These are phyloP conservation scores for Suhomyces choctaworum DNA, from an alignment of 1,139 yeast species.

Conservation along the genomic window DNA sequence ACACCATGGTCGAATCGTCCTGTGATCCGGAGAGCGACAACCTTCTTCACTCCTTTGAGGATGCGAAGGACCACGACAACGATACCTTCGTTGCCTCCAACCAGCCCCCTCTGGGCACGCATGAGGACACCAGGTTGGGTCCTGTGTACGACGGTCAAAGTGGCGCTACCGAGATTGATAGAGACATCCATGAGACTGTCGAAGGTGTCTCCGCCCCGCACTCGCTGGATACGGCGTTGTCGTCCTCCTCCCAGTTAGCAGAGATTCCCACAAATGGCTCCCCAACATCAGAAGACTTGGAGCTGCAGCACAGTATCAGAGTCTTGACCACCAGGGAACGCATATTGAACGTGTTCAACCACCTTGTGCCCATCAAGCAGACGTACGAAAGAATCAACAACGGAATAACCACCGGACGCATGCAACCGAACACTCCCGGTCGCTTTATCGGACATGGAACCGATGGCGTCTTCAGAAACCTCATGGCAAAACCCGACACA, in stretches of 20 bases:
- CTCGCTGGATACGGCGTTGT: conserved; percentile 2
- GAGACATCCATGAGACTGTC: conserved; percentile 4
- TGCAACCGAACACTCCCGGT: conserved; percentile 47
- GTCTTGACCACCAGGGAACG: conserved; percentile 31
- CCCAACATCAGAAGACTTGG: conserved; percentile 16
- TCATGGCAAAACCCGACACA: conserved; percentile 80
- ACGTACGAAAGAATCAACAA: conserved; percentile 48
- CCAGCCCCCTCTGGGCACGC: neutral
- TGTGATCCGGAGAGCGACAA: conserved; percentile 4
- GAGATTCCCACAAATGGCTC: neutral
- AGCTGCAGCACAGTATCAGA: conserved; percentile 21
- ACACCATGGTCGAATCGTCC: neutral
- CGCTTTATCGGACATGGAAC: conserved; percentile 55
- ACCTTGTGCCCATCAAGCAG: conserved; percentile 41
- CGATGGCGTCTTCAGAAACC: conserved; percentile 92
- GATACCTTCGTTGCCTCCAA: conserved; percentile 1
- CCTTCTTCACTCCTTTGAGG: conserved; percentile 11
- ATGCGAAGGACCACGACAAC: conserved; percentile 4
- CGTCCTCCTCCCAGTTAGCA: neutral
- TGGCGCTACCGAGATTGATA: conserved; percentile 5
- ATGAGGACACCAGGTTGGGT: conserved; percentile 6
- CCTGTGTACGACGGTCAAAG: conserved; percentile 1
- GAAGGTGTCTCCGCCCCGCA: conserved; percentile 1
- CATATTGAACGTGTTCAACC: conserved; percentile 34
- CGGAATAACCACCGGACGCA: conserved; percentile 46